Percentiles rank a stretch among this genome's conserved stretches.
Conservation (phyloP, 805 yeast genomes). For the Saturnispora mendoncae region DNA sequence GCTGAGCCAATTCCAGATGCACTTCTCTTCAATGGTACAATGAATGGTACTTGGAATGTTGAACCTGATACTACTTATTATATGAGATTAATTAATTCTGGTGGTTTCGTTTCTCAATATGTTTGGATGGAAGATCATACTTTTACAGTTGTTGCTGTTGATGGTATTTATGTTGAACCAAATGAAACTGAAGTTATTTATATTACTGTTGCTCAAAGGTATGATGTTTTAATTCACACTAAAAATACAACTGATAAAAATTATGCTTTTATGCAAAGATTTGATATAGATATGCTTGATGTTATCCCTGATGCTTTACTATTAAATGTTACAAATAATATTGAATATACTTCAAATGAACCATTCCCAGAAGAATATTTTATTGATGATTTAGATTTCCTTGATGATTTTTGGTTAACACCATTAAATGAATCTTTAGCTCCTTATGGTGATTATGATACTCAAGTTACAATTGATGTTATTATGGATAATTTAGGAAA, state of each 20-base stretch:
- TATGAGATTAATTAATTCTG: constrained; percentile 72
- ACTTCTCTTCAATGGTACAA: constrained; percentile 73
- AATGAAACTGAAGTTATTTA: constrained; percentile 62
- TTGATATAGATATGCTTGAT: constrained; percentile 83
- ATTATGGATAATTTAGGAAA: constrained; percentile 74
- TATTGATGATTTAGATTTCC: constrained; percentile 41
- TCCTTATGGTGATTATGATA: constrained; percentile 58
- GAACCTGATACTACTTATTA: constrained; percentile 81
- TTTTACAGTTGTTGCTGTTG: constrained; percentile 82
- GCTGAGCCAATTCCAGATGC: constrained; percentile 94
- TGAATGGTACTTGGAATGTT: constrained; percentile 66
- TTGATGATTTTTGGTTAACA: constrained; percentile 71
- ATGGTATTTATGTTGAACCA: constrained; percentile 79
- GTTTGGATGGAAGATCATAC: constrained; percentile 83
- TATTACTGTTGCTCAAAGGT: constrained; percentile 88
- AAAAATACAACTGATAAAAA: constrained; percentile 53
- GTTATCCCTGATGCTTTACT: constrained; percentile 51
- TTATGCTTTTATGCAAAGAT: constrained; percentile 73
- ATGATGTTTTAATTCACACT: constrained; percentile 69
- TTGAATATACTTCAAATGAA: constrained; percentile 42
- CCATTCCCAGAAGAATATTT: constrained; percentile 28
- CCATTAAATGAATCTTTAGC: constrained; percentile 50
- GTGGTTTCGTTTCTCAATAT: constrained; percentile 88
- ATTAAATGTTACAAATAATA: constrained; percentile 66
- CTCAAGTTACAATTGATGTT: constrained; percentile 60